Evolutionary conservation across 495 filamentous ascomycete species (phyloP), one percentile per base, ranked within the genome.

Genomic region (Aspergillus bertholletiae): DNA sequence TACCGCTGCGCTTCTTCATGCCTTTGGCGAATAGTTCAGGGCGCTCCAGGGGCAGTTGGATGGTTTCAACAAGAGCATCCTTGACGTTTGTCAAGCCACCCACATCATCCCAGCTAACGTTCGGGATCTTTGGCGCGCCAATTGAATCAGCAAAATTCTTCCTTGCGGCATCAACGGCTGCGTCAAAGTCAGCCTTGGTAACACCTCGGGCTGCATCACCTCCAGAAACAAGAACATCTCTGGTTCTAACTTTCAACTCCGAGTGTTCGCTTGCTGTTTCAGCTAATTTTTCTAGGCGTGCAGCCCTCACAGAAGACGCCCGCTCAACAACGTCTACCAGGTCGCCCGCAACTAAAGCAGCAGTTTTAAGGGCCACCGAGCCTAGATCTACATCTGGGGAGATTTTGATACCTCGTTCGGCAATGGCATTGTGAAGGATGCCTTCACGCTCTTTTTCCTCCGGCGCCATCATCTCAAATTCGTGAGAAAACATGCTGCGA

Each of bases 91-190:
- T 84, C 24, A 99, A 78, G 32, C 94, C 94, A 64, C 94, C 94
- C 49, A 99, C 94, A 69, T 99, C 95, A 51, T 92, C 86, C 95
- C 95, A 97, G 50, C 82, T 82, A 3, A 99, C 95, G 61, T 96
- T 96, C 12, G 94, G 94, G 62, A 98, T 98, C 79, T 97, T 97
- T 1, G 94, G 94, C 28, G 94, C 95, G 40, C 95, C 95, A 60
- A 99, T 97, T 11, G 92, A 84, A 68, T 97, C 95, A 5, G 93
- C 89, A 64, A 99, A 97, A 68, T 96, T 97, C 79, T 96, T 95
- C 30, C 94, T 85, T 2, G 95, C 94, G 17, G 90, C 89, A 49
- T 97, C 95, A 7, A 97, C 90, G 0, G 94, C 94, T 17, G 84
- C 65, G 59, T 96, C 90, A 54, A 97, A 94, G 70, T 99, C 94